A percentile compares a stretch with the other conserved stretches of the same genome.
Evolutionary conservation across 805 yeast genomes (phyloP).

Genomic region (Naumovozyma castellii): DNA sequence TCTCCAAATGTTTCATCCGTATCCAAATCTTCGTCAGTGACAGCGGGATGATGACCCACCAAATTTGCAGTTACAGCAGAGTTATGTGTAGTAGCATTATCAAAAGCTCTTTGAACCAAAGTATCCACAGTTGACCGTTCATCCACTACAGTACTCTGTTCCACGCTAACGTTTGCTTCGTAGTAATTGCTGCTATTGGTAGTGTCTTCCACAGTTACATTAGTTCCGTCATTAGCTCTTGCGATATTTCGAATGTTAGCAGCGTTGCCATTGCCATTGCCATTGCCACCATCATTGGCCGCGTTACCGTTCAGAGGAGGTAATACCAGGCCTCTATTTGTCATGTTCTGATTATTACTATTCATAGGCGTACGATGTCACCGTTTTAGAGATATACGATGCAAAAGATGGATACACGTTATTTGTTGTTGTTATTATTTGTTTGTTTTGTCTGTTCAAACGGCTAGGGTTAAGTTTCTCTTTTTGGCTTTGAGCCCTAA

Average conservation of each 20-base stretch:
- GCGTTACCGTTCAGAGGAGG: constrained; percentile 7
- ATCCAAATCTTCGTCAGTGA: constrained; percentile 1
- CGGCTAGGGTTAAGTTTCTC: no score
- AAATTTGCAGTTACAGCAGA: no score
- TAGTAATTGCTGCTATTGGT: background rate
- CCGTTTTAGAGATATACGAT: no score
- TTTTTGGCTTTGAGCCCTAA: no score
- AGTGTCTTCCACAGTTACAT: background rate
- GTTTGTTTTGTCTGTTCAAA: no score
- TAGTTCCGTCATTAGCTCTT: background rate
- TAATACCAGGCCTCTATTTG: constrained; percentile 4
- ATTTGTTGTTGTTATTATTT: no score
- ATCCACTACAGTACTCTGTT: background rate
- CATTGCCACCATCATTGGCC: constrained; percentile 5
- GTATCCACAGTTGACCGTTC: background rate
- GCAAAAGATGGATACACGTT: no score
- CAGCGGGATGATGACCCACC: no score
- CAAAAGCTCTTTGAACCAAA: background rate
- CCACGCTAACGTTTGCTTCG: background rate
- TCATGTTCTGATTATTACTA: no score
- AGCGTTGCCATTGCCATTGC: constrained; percentile 4
- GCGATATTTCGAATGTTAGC: background rate
- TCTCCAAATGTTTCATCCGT: constrained; percentile 5
- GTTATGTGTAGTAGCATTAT: background rate
- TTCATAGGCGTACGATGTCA: no score